Percentiles rank a stretch among this genome's conserved stretches.
Conservation (phyloP, 2,329 filamentous ascomycete species). For the Botrytis squamosa region DNA sequence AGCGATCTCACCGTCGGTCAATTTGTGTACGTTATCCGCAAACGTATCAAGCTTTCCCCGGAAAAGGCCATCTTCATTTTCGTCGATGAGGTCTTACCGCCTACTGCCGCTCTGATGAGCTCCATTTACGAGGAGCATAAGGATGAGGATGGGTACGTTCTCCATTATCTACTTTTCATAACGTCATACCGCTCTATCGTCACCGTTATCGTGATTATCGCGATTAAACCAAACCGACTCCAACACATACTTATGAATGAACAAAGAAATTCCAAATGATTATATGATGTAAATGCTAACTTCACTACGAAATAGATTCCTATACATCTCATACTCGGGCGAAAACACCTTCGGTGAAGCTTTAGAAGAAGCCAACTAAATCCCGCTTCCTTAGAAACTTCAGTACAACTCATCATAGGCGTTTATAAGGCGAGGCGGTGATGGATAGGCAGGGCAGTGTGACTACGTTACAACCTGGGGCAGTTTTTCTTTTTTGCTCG, state of each 20-base stretch:
- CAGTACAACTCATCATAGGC: constrained; percentile 16
- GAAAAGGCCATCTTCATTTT: constrained; percentile 99
- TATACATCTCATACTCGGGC: constrained; percentile 98
- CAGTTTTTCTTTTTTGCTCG: constrained; percentile 21
- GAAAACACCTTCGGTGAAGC: constrained; percentile 89
- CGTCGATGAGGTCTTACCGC: constrained; percentile 95
- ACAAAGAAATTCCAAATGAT: background rate
- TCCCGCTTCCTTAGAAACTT: constrained; percentile 1
- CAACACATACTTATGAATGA: background rate
- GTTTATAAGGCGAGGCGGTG: constrained; percentile 18
- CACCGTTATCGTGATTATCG: constrained; percentile 18
- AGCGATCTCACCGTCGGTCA: constrained; percentile 97
- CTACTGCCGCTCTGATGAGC: constrained; percentile 97
- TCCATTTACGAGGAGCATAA: constrained; percentile 99
- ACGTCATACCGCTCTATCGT: constrained; percentile 19
- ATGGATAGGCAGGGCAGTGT: constrained; percentile 20
- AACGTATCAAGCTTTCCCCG: constrained; percentile 98
- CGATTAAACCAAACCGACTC: background rate
- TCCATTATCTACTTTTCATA: constrained; percentile 34
- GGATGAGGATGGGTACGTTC: constrained; percentile 62
- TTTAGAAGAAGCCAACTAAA: constrained; percentile 20
- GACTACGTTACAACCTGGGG: constrained; percentile 22
- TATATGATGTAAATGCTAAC: background rate
- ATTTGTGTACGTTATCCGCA: constrained; percentile 99
- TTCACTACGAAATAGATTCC: constrained; percentile 47